A percentile compares a stretch with the other conserved stretches of the same genome.
These are phyloP conservation scores for Mesotaenium endlicherianum DNA, from an alignment of 139 green algal species.

Conservation along the genomic window DNA sequence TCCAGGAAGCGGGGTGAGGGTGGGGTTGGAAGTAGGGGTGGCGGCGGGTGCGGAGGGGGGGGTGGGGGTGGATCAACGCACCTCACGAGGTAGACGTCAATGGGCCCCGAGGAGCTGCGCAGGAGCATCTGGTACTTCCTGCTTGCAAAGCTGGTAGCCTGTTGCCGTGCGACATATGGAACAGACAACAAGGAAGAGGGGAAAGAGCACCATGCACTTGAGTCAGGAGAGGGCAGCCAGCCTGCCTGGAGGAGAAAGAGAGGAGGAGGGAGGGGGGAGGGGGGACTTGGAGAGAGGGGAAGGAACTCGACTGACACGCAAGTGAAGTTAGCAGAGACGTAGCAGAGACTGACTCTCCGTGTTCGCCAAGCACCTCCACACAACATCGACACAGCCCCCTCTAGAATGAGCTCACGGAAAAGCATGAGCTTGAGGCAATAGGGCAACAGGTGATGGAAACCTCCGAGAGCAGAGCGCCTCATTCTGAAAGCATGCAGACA, in stretches of 20 bases:
- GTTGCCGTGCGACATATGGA: too few species aligned
- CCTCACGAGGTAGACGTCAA: conserved; percentile 44
- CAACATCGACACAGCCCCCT: not conserved
- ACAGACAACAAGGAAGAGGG: too few species aligned
- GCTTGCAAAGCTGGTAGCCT: too few species aligned
- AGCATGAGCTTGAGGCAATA: too few species aligned
- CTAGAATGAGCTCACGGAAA: too few species aligned
- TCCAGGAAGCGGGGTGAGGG: not conserved
- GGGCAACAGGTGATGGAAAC: too few species aligned
- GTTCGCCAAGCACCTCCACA: not conserved
- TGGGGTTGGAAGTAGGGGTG: not conserved
- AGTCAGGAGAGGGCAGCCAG: not conserved
- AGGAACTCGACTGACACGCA: not conserved
- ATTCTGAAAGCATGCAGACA: not conserved
- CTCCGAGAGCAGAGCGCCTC: not conserved
- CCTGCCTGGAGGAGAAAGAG: not conserved
- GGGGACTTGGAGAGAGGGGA: not conserved
- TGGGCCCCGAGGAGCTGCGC: conserved; percentile 21
- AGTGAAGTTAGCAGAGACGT: not conserved
- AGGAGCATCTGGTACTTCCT: conserved; percentile 35
- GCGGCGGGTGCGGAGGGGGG: not conserved
- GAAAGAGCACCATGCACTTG: too few species aligned
- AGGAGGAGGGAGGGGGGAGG: not conserved
- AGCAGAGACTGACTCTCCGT: not conserved
- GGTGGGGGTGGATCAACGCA: not conserved